phyloP scores from a whole-genome alignment of 2,329 filamentous ascomycete genomes.

The Cladorrhinum sp. region DNA sequence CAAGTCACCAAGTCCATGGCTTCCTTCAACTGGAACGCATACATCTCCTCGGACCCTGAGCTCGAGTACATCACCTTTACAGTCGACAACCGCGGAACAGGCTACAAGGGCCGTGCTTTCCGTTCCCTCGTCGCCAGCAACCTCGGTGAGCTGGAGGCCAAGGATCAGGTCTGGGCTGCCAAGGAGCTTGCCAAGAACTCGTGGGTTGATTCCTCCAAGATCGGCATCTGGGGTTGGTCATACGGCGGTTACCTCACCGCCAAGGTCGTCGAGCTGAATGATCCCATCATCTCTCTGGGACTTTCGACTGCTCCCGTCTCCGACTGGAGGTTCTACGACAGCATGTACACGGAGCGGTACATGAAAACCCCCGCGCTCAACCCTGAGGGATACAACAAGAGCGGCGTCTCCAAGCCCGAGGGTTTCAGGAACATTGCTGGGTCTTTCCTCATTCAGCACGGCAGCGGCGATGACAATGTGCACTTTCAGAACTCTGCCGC shows the following conservation, averaged over 20 bases:
- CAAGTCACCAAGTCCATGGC: constrained; percentile 57
- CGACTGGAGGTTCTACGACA: constrained; percentile 70
- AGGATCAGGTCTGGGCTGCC: constrained; percentile 67
- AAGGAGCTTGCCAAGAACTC: constrained; percentile 47
- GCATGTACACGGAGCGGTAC: constrained; percentile 69
- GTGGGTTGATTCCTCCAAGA: constrained; percentile 56
- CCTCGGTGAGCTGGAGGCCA: constrained; percentile 61
- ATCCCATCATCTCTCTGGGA: constrained; percentile 59
- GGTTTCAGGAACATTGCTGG: constrained; percentile 64
- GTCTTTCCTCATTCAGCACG: constrained; percentile 61
- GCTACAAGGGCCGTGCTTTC: constrained; percentile 61
- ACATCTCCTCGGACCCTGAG: constrained; percentile 65
- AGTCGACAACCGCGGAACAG: constrained; percentile 67
- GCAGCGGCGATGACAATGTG: constrained; percentile 68
- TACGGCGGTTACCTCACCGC: constrained; percentile 65
- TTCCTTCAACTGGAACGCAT: constrained; percentile 56
- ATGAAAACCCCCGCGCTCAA: constrained; percentile 63
- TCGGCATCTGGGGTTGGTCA: constrained; percentile 68
- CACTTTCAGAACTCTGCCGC: constrained; percentile 67
- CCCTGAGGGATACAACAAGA: constrained; percentile 56
- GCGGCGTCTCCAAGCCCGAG: constrained; percentile 53
- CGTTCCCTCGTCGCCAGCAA: constrained; percentile 55
- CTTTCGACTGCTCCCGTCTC: constrained; percentile 64
- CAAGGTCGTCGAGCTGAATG: constrained; percentile 63
- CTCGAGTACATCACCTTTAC: constrained; percentile 66